Evolutionary conservation across 805 yeast species (phyloP), one percentile per base, ranked within the genome.

Genomic region (Yamadazyma ubonensis): DNA sequence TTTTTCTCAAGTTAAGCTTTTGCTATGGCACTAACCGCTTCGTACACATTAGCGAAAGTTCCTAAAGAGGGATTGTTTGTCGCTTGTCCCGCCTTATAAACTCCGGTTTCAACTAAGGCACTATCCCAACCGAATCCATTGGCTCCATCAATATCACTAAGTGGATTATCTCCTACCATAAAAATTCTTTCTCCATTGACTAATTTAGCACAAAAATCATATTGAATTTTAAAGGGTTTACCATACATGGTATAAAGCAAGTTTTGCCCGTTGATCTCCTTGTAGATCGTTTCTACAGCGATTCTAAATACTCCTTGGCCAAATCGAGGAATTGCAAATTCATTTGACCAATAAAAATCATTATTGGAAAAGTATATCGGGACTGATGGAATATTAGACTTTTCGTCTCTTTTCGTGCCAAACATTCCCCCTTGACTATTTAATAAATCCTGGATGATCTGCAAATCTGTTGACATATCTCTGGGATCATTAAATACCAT

Each of bases 151-250:
- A 93, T 93, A 58, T 93, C 99, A 36, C 89, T 78, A 20, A 83
- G 93, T 3, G 97, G 98, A 59, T 93, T 93, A 63, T 93, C 99
- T 20, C 99, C 99, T 25, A 93, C 87, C 99, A 93, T 93, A 63
- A 73, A 90, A 2, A 93, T 83, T n/a, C 73, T 61, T 26, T 69
- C 65, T 51, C 84, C 64, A 5, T 69, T 69, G 27, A 79, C 74
- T 36, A 89, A 67, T 6, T 83, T 78, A 53, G 78, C 78, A 1
- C 96, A 96, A 62, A 74, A 90, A 53, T 86, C 89, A 59, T 88
- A 89, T 35, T 91, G 87, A 12, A 83, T 65, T 39, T 71, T 73
- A 45, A 76, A 80, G 2, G 97, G 97, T 56, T 90, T 90, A 8
- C 97, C 97, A 48, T 86, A 65, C 5, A 84, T 74, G 3, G 78